Base-by-base conservation (phyloP, 2,329 filamentous ascomycete species). In the Pyrenochaeta sp. region DNA sequence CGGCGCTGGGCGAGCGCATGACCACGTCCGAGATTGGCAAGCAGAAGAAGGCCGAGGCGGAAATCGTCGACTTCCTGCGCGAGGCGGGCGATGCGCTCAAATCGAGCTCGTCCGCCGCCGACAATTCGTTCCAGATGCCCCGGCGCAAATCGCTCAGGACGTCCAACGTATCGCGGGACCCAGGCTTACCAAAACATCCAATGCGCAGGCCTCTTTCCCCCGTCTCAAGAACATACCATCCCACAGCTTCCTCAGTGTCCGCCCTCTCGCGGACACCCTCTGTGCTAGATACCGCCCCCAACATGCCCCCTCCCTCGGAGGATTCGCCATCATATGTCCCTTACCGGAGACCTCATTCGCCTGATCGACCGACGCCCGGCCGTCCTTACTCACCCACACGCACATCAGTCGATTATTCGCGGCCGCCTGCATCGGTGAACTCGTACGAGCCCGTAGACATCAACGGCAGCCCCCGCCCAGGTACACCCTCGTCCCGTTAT, bases 401-500 rank as follows among this genome's bases (percentile, higher is more conserved):
- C 44, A 74, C 67, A 15, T 77, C 77, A 3, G 74, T 76, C 21
- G 89, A 92, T 48, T 90, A 88, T 71, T 72, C 81, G 19, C 81
- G 89, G 37, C 88, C 89, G 7, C 86, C 90, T 3, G 83, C 89
- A 1, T 83, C 85, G 1, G 85, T 79, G 54, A 76, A 87, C 17
- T 80, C 85, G 3, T 97, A 94, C 71, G 94, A 97, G 71, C 90
- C 91, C 0, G 81, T 86, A 15, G 92, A 96, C 59, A 74, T 97
- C 46, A 93, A 97, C 63, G 94, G 94, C 35, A 92, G 84, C 50
- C 92, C 94, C 6, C 79, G 94, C 45, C 93, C 94, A 1, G 93
- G 93, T 4, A 96, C 93, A 0, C 91, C 93, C 1, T 91, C 91
- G 1, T 93, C 90, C 2, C 82, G 85, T 67, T 96, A 97, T 68